Base-by-base conservation (phyloP, 2,329 filamentous ascomycete species). In the Mariannaea elegans region DNA sequence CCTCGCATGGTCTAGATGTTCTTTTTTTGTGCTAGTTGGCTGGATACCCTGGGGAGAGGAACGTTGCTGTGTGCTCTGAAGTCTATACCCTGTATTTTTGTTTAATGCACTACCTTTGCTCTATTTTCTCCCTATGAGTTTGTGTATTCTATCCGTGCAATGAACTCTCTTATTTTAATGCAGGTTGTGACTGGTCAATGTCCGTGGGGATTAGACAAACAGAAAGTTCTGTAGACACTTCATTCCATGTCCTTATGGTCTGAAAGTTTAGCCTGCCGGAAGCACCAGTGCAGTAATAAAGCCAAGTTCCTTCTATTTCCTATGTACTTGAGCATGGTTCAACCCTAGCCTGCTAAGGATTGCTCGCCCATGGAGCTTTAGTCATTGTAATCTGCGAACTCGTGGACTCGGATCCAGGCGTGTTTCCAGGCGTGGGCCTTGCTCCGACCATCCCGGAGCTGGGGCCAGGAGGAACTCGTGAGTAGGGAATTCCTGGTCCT, bases 361-460 rank as follows among this genome's bases (percentile, higher is more conserved):
- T 75, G 64, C 75, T 79, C 1, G 80, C 78, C 81, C 81, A 83
- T 1, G 81, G 81, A 13, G 81, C 81, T 64, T 78, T 81, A 6
- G 81, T 82, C 23, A 80, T 62, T 1, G 75, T 72, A 38, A 78
- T 73, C 61, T 81, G 78, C 12, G 74, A 75, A 21, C 70, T 74
- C 2, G 78, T 72, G 23, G 73, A 75, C n/a, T 70, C 75, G 4
- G 71, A 36, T 8, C 55, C 54, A 1, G 70, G 27, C 14, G 57
- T 7, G 12, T 55, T 48, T 12, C 70, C 72, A 31, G 59, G 66
- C 13, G 61, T 21, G 13, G 69, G 65, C 21, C 65, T 66, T 9
- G 68, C 48, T 10, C 55, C 64, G 36, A 71, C 58, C 5, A 70
- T 69, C 9, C 71, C 72, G 7, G 68, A 64, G 32, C 62, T 68